These are phyloP conservation scores for Phaffomyces antillensis DNA, from an alignment of 805 yeast genomes.

Conservation along the genomic window DNA sequence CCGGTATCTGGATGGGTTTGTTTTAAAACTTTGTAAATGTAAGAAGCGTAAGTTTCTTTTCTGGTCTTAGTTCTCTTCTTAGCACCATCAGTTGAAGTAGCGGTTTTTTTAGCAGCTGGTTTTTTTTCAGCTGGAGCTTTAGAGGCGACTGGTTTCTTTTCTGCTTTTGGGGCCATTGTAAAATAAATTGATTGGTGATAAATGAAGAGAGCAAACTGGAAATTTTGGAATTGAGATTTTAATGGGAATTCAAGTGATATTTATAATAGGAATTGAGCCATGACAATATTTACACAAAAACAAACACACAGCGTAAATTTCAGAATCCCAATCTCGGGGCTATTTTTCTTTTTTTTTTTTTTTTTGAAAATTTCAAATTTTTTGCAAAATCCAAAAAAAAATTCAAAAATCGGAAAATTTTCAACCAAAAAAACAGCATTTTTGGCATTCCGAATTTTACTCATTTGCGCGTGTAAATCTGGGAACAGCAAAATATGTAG, in stretches of 20 bases:
- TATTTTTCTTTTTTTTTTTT: background rate
- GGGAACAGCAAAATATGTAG: slow-evolving; percentile 2
- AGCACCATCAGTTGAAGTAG: slow-evolving; percentile 69
- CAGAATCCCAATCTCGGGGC: background rate
- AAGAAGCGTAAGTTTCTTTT: slow-evolving; percentile 97
- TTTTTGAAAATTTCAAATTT: background rate
- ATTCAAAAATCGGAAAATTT: slow-evolving; percentile 1
- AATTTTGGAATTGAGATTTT: background rate
- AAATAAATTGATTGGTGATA: background rate
- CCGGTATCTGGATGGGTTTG: slow-evolving; percentile 99
- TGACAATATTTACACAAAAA: slow-evolving; percentile 1
- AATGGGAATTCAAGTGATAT: background rate
- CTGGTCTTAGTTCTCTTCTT: slow-evolving; percentile 95
- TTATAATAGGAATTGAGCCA: slow-evolving; percentile 1
- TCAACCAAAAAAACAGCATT: slow-evolving; percentile 2
- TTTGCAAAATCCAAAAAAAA: background rate
- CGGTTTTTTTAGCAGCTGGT: slow-evolving; percentile 81
- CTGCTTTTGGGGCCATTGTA: slow-evolving; percentile 63
- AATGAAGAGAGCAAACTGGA: no score
- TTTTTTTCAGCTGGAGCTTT: slow-evolving; percentile 98
- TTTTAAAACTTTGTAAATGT: slow-evolving; percentile 96
- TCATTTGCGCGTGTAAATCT: slow-evolving; percentile 5
- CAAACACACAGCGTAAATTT: slow-evolving; percentile 1
- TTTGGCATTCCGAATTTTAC: slow-evolving; percentile 8
- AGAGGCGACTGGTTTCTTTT: slow-evolving; percentile 65